Evolutionary conservation across 2,329 filamentous ascomycete genomes (phyloP), one percentile per base, ranked within the genome.

Genomic region (Clonostachys chloroleuca): DNA sequence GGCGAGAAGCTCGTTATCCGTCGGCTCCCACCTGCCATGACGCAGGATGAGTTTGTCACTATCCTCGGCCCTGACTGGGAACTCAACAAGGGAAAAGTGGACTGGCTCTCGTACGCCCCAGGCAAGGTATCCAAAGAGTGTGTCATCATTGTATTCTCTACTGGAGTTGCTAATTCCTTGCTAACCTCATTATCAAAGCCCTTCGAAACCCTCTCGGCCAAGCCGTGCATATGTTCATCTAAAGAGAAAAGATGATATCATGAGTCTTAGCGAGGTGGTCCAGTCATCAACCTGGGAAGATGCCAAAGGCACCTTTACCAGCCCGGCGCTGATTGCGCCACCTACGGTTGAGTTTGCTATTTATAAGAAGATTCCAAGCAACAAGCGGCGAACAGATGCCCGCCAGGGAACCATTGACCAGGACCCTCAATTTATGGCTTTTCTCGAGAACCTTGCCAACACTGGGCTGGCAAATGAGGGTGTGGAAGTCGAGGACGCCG

Each of bases 361-460:
- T 1, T 95, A 92, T 69, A 89, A 89, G 54, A 92, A 92, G 58
- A 80, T 90, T 2, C 90, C 92, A 2, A 81, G 81, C 49, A 80
- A 77, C 35, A 89, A 89, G 63, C 81, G 81, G 44, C 84, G 90
- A 34, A 81, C 83, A 46, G 94, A 99, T 71, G 83, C 84, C 46
- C 84, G 92, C 13, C 89, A 96, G 63, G 94, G 92, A 46, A 96
- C 91, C 4, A 97, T 99, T 55, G 94, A 99, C 58, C 91, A 96
- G 62, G 94, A 99, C 59, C 84, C 89, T 0, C 94, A 97, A 57
- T 99, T 96, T 58, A 95, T 96, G 73, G 83, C 85, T 24, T 99
- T 97, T 63, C 77, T 99, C 8, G 88, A 95, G 63, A 87, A 81
- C 46, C 77, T 97, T 42, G 95, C 92, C 2, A 90, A 95, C 55